Percentiles rank a stretch among this genome's conserved stretches.
phyloP scores from a whole-genome alignment of 1,284 basidiomycete genomes.

The Mrakiaceae sp. region DNA sequence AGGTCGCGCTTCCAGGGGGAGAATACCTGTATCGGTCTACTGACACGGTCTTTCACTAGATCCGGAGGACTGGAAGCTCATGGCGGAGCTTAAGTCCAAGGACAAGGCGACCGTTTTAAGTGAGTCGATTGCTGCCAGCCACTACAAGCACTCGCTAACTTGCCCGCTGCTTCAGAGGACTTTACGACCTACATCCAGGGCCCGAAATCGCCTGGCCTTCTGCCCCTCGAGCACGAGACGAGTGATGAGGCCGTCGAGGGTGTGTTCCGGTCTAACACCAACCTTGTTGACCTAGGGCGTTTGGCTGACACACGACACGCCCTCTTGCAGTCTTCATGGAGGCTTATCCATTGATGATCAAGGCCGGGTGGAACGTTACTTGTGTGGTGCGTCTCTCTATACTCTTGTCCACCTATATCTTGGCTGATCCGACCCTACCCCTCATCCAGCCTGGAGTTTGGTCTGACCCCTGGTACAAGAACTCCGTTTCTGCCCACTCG shows the following conservation, averaged over 20 bases:
- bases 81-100: background rate
- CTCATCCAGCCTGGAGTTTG: background rate
- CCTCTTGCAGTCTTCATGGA: background rate
- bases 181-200: constrained; percentile 31
- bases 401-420: background rate
- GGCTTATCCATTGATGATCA: background rate
- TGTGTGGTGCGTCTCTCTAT: background rate
- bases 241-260: constrained; percentile 45
- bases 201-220: constrained; percentile 59
- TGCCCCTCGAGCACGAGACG: constrained; percentile 74
- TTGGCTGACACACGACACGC: background rate
- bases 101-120: background rate
- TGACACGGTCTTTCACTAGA: too few relatives aligned
- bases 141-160: background rate
- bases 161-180: background rate
- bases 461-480: constrained; percentile 3
- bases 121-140: background rate
- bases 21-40: too few relatives aligned
- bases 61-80: constrained; percentile 29
- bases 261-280: background rate
- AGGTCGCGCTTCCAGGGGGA: constrained; percentile 13
- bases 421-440: background rate
- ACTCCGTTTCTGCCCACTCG: background rate
- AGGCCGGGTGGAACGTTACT: background rate
- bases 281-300: background rate